A percentile compares a stretch with the other conserved stretches of the same genome.
phyloP scores from a whole-genome alignment of 306 rosid species.

The Casuarina equisetifolia region DNA sequence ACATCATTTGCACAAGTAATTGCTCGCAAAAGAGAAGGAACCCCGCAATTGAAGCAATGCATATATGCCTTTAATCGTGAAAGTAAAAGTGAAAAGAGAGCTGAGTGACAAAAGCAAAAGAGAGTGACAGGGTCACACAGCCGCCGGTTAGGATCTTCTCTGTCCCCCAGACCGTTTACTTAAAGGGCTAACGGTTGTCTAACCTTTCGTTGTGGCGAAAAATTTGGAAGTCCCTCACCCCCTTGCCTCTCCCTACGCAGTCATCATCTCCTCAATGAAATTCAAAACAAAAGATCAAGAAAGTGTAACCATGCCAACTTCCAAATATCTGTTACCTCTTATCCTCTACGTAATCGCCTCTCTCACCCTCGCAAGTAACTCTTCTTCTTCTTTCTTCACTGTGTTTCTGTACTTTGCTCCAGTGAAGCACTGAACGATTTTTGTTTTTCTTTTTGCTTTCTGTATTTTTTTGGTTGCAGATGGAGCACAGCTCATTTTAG shows the following conservation, averaged over 20 bases:
- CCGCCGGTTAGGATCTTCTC: background rate
- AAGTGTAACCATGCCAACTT: slow-evolving; percentile 43
- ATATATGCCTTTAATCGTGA: slow-evolving; percentile 60
- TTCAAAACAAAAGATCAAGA: background rate
- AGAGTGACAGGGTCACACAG: slow-evolving; percentile 24
- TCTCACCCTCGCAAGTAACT: slow-evolving; percentile 46
- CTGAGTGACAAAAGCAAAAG: slow-evolving; percentile 33
- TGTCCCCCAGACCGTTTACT: slow-evolving; percentile 11
- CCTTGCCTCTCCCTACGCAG: slow-evolving; percentile 25
- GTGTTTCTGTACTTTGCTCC: slow-evolving; percentile 13
- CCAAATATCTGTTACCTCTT: slow-evolving; percentile 30
- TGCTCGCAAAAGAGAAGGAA: slow-evolving; percentile 32
- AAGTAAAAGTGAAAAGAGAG: slow-evolving; percentile 49
- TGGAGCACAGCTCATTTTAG: slow-evolving; percentile 81
- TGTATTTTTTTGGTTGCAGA: slow-evolving; percentile 43
- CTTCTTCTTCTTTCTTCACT: slow-evolving; percentile 6
- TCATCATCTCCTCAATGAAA: slow-evolving; percentile 25
- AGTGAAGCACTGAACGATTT: background rate
- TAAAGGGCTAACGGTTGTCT: slow-evolving; percentile 36
- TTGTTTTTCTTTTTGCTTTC: background rate
- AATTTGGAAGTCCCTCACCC: slow-evolving; percentile 21
- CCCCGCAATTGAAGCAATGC: slow-evolving; percentile 69
- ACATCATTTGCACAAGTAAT: background rate
- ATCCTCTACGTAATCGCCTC: slow-evolving; percentile 35
- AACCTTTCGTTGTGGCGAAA: slow-evolving; percentile 19